Base-by-base conservation (phyloP, 345 rosid genomes). In the Crucihimalaya himalaica region DNA sequence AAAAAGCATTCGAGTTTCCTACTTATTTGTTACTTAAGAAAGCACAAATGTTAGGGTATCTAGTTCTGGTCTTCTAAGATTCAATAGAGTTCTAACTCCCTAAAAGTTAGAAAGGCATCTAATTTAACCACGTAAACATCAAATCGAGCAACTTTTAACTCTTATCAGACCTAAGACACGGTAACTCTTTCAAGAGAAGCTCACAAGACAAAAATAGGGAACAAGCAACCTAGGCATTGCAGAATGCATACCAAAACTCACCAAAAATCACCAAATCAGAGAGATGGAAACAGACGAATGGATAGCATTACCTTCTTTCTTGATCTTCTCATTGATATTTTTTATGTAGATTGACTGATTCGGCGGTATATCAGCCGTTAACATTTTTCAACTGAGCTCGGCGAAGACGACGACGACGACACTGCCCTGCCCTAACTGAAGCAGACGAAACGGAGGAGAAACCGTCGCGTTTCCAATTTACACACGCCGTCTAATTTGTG, bases 301-400 rank as follows among this genome's bases (percentile, higher is more conserved):
- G 27, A 53, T 6, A 9, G 23, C 60, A 28, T 19, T 23, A 90
- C 98, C 97, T 83, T 90, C 93, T 84, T 92, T 92, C 67, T 81
- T 90, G 82, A 88, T 68, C 89, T 86, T 88, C 81, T 92, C 96
- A 62, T 92, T 88, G 72, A 92, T 87, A 63, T 88, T 90, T 76
- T 85, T 85, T 6, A 88, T 76, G 86, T 88, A 89, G 16, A 92
- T 87, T 25, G 92, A 84, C 69, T 92, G 92, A 73, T 78, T 92
- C 16, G 98, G 92, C 39, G 96, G 95, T 13, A 90, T 82, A 73
- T 92, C 98, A 16, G 82, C 91, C 8, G 95, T 80, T 19, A 92
- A 81, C 98, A 90, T 90, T 45, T 46, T 31, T 29, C 16, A 23
- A 28, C 53, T 69, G 73, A 56, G 52, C 56, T 20, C 57, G 6